Evolutionary conservation across 2,329 filamentous ascomycete species (phyloP), one percentile per base, ranked within the genome.

Genomic region (Colletotrichum simmondsii): DNA sequence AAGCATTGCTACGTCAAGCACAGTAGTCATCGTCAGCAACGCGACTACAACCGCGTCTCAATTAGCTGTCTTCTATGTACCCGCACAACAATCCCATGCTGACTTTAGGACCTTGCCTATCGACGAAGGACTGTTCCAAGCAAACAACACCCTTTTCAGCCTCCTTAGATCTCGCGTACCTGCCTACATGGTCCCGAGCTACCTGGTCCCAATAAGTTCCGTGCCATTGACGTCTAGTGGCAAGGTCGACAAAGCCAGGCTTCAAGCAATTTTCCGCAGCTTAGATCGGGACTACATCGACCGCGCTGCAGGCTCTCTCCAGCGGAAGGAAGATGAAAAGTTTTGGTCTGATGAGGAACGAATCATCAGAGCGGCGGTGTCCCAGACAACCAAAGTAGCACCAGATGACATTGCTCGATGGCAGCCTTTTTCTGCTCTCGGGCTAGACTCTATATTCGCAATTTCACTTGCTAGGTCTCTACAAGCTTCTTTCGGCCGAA

Each of bases 381-480:
- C 89, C 0, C 76, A 85, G 5, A 82, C 87, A 0, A 84, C 92
- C 2, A 78, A 82, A 0, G 78, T 90, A 1, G 78, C 88, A 0
- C 69, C 78, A 4, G 76, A 79, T 1, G 81, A 85, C 0, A 85
- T 97, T 49, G 83, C 82, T 11, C 88, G 89, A 37, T 92, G 91
- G 83, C 92, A 91, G 0, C 94, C 95, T 0, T 93, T 98, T 73
- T 91, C 93, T 68, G 90, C 88, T n/a, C 81, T 97, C 3, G 95
- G 95, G 0, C 81, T 98, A 6, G 95, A 98, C 79, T 97, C 95
- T 0, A 90, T 98, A 30, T 93, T 92, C 8, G 94, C 94, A 0
- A 97, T 98, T 74, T 84, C 88, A 0, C 82, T 97, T 10, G 89
- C 93, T 0, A 90, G 87, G 66, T 78, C 81, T 19, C 79, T 98